Conservation (phyloP, 225 moss, liverwort and hornwort species). For the Polytrichum formosum region DNA sequence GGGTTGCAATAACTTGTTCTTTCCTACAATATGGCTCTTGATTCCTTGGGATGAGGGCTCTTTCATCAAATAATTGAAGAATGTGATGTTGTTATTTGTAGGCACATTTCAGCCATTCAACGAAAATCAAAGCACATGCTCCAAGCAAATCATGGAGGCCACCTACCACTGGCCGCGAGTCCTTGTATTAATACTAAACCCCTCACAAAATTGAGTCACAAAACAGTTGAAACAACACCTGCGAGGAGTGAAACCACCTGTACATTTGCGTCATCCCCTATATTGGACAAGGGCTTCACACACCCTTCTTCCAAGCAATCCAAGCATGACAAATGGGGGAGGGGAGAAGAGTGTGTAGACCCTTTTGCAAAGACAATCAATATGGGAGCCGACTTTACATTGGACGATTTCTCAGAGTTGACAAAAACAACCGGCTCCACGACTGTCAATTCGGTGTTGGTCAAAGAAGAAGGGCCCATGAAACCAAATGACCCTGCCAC, state of each 20-base stretch:
- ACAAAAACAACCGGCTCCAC: constrained; percentile 29
- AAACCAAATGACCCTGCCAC: too few species aligned
- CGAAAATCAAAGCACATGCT: too few species aligned
- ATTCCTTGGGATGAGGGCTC: too few species aligned
- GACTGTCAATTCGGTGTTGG: constrained; percentile 16
- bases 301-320: not conserved
- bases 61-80: too few species aligned
- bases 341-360: too few species aligned
- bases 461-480: constrained; percentile 12
- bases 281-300: not conserved
- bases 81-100: too few species aligned
- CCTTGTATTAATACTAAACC: constrained; percentile 6
- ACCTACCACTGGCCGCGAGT: not conserved
- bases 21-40: too few species aligned
- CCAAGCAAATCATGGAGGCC: constrained; percentile 6
- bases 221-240: not conserved
- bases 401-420: constrained; percentile 27
- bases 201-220: too few species aligned
- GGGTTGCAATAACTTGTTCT: too few species aligned
- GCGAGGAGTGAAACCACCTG: not conserved
- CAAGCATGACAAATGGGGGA: not conserved
- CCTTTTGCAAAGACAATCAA: not conserved
- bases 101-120: not conserved
- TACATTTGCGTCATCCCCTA: not conserved
- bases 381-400: constrained; percentile 5